Base-by-base conservation (phyloP, 331 rosid genomes). In the Quercus lobata region DNA sequence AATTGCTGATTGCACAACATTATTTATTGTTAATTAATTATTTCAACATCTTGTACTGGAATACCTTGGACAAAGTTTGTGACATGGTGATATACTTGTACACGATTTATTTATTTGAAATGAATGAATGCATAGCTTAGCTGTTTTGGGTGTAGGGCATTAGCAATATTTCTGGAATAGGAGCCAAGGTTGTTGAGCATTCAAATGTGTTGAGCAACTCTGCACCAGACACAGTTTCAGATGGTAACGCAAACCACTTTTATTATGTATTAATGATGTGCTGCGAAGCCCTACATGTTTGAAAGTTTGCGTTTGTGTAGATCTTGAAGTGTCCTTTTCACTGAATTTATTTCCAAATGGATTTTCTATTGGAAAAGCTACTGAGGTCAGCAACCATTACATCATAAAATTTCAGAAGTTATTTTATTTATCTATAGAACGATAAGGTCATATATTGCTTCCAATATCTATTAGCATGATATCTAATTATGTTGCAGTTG, bases 311-410 rank as follows among this genome's bases (percentile, higher is more conserved):
- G 29, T 66, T 76, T 56, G n/a, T 79, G 86, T 81, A 86, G 89
- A 79, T 29, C 62, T 82, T 57, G 89, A 86, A 56, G 89, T 44
- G 49, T 86, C 84, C 69, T 86, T 86, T 72, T 79, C 80, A n/a
- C 63, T 86, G 70, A 79, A 79, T 74, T 71, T 86, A 75, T 86
- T 86, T 57, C 72, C 44, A 63, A 78, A 76, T 41, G 89, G 89
- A 15, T 86, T 79, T 73, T 79, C 82, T 54, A 21, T 86, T 34
- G 86, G 86, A 76, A 79, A 82, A 60, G 82, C 72, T 35, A 11
- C 72, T 7, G 77, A 86, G 89, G 89, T 85, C 21, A 79, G 89
- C 52, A 25, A 71, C 76, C 27, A 22, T 16, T 17, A 69, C 46
- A 10, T 25, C 75, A 10, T 8, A 58, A n/a, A n/a, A 58, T 60